These are phyloP conservation scores for Gomphus bonarii DNA, from an alignment of 1,284 basidiomycete genomes.

Conservation along the genomic window DNA sequence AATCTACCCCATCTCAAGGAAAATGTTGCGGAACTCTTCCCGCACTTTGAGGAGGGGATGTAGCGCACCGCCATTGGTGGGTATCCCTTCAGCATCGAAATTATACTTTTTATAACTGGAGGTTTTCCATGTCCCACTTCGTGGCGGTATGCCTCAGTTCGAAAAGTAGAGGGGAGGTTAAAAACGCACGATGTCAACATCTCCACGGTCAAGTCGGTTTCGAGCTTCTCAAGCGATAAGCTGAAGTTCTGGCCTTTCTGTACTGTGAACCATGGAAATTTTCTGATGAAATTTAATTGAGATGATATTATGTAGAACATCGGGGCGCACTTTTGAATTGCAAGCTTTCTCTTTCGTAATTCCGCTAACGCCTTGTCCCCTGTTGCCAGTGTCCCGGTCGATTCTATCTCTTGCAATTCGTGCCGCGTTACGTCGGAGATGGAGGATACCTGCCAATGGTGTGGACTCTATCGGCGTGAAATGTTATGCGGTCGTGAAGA, in stretches of 20 bases:
- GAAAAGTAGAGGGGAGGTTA: neutral
- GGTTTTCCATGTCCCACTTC: slow-evolving; percentile 84
- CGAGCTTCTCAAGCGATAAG: slow-evolving; percentile 90
- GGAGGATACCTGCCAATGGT: slow-evolving; percentile 34
- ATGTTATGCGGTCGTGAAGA: neutral
- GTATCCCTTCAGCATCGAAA: slow-evolving; percentile 92
- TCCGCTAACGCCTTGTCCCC: slow-evolving; percentile 81
- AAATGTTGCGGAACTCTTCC: slow-evolving; percentile 96
- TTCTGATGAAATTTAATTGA: slow-evolving; percentile 38
- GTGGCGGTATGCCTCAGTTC: slow-evolving; percentile 2
- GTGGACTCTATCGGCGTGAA: neutral
- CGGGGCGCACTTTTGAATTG: slow-evolving; percentile 48
- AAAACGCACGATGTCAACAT: slow-evolving; percentile 78
- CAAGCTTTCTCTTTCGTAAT: slow-evolving; percentile 86
- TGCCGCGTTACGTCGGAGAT: slow-evolving; percentile 68
- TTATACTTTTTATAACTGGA: slow-evolving; percentile 97
- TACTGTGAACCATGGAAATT: slow-evolving; percentile 91
- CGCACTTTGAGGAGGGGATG: slow-evolving; percentile 97
- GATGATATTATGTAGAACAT: slow-evolving; percentile 7
- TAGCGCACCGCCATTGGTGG: slow-evolving; percentile 82
- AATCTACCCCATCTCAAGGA: slow-evolving; percentile 94
- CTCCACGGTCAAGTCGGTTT: slow-evolving; percentile 94
- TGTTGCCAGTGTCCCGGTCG: slow-evolving; percentile 55
- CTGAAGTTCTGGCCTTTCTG: slow-evolving; percentile 84
- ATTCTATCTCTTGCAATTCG: slow-evolving; percentile 69